Evolutionary conservation across 768 basidiomycete species (phyloP), one percentile per base, ranked within the genome.

Genomic region (Agaricus blazei): DNA sequence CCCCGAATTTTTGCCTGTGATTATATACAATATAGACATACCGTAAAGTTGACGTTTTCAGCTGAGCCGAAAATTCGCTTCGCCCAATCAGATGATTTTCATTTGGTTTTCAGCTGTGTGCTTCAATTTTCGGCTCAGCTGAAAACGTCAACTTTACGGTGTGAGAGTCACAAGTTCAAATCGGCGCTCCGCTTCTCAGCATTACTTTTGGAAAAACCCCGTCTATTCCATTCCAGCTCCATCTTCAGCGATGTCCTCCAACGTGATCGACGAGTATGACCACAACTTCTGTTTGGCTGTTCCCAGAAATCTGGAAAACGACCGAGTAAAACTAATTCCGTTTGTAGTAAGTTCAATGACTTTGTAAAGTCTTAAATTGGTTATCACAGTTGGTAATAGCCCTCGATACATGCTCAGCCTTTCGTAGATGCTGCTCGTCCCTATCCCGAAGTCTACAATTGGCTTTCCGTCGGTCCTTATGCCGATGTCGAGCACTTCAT

Each of bases 401-500:
- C 80, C 3, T 65, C 72, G 0, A 66, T 70, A 42, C 82, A 85
- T 57, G 72, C 72, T 0, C 60, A 72, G 3, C 54, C 64, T 6
- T 75, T 80, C 59, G 68, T 77, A 54, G 59, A 70, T 9, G 67
- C 63, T 43, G 64, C 69, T 11, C 44, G 58, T 2, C 48, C 65
- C 4, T 62, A 76, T 48, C 75, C 75, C 4, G 70, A 76, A 19
- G 64, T 81, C 4, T 82, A 71, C 60, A 61, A 64, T 2, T 78
- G 79, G 64, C 67, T 85, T 3, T 75, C 82, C 3, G 79, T 75
- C 54, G 79, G 80, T 1, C 80, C 81, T 2, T 82, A 75, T 58
- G 38, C 61, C 3, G 68, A 72, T 40, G 47, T 68, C 3, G 58
- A 71, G 1, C 68, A 74, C 12, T 75, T 79, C 57, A 51, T 68